Evolutionary conservation across 192 early-diverging fungal genomes (phyloP), one percentile per base, ranked within the genome.

Genomic region (Mortierella claussenii): DNA sequence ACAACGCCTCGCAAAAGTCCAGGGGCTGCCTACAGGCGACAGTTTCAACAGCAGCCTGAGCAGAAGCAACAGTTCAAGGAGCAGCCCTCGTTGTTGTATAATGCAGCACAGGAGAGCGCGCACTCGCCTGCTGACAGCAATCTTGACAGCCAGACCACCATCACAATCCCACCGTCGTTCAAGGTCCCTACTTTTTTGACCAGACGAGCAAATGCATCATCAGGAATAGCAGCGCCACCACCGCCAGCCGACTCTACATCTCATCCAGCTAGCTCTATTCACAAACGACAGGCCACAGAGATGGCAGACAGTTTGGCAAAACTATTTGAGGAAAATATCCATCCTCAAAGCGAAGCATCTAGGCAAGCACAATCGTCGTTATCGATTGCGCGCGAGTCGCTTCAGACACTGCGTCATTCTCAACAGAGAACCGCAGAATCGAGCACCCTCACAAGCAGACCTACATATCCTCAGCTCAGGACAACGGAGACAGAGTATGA

Each of bases 401-500:
- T 60, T 18, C 45, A 60, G 46, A 30, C 47, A 4, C 45, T 61
- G 10, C 59, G 59, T 27, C 59, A 61, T 15, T 61, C 59, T 11
- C 59, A 61, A 33, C 43, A 32, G 4, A 30, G 28, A 34, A 24
- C 59, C 7, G 4, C 10, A 47, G 27, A 31, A 10, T 59, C 57
- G 10, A n/a, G 20, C 28, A 59, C 18, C 18, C 30, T 2, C 13
- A 15, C 27, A 3, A n/a, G 43, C 10, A 34, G n/a, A 12, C 5
- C 46, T 36, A 30, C 40, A 0, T 43, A 48, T 13, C 54, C 66
- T 3, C 23, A 20, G 26, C 49, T 58, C 15, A 55, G 66, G 21
- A 68, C 66, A 13, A 68, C 66, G 46, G 66, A 68, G 23, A 68
- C 66, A 20, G 66, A 68, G 36, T 68, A 68, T 30, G 66, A 68